These are phyloP conservation scores for Macaranga tanarius DNA, from an alignment of 441 rosid genomes.

Conservation along the genomic window DNA sequence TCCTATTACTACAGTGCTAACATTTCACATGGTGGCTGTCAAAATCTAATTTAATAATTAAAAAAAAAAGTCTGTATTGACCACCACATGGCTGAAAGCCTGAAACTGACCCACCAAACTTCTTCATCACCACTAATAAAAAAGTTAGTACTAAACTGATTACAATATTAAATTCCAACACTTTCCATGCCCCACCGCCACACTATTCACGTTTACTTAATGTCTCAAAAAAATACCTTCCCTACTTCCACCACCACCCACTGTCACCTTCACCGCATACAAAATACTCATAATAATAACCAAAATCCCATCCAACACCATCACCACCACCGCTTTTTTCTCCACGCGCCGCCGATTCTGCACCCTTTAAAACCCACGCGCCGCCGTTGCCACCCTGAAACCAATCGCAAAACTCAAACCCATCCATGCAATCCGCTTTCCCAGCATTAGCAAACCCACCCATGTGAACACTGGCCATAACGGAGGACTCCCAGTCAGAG, in stretches of 20 bases:
- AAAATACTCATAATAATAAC: constrained; percentile 1
- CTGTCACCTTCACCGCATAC: neutral
- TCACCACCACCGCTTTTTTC: constrained; percentile 16
- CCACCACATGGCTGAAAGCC: too few relatives aligned
- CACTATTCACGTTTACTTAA: constrained; percentile 2
- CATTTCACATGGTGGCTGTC: too few relatives aligned
- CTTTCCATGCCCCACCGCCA: neutral
- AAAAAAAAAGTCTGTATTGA: too few relatives aligned
- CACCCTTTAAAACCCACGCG: constrained; percentile 29
- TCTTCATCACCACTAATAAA: too few relatives aligned
- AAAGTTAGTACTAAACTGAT: neutral
- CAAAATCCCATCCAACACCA: constrained; percentile 5
- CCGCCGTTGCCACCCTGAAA: constrained; percentile 4
- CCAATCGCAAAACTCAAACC: neutral
- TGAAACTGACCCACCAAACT: too few relatives aligned
- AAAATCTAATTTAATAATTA: too few relatives aligned
- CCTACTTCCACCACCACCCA: too few relatives aligned
- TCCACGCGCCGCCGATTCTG: constrained; percentile 25
- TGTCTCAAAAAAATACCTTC: constrained; percentile 14
- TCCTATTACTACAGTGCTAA: too few relatives aligned
- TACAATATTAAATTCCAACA: neutral
- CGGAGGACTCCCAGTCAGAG: constrained; percentile 53
- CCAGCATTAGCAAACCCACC: constrained; percentile 25
- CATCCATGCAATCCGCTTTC: neutral
- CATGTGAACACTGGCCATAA: constrained; percentile 62